phyloP scores from a whole-genome alignment of 495 filamentous ascomycete species.

The Aspergillus olivimuriae region DNA sequence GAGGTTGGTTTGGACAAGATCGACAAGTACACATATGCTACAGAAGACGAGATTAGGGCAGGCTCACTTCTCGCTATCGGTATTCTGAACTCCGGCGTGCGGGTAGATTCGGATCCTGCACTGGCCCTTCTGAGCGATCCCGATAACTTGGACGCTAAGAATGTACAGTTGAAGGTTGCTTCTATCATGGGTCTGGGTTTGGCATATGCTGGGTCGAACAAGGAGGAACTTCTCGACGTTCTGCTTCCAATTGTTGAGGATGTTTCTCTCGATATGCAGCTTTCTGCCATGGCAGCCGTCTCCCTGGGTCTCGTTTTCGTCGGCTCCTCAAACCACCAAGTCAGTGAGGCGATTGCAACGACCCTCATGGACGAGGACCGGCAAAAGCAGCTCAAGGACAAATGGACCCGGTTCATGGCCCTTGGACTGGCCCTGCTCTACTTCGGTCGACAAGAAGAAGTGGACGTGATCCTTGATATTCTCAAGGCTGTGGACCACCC shows the following conservation, averaged over 20 bases:
- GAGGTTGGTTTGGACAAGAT: slow-evolving; percentile 84
- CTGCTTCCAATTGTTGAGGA: slow-evolving; percentile 85
- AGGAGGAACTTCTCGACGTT: slow-evolving; percentile 70
- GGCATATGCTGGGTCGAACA: slow-evolving; percentile 87
- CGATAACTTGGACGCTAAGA: slow-evolving; percentile 72
- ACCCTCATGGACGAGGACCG: slow-evolving; percentile 90
- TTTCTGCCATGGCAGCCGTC: slow-evolving; percentile 92
- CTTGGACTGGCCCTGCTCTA: slow-evolving; percentile 90
- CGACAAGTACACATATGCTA: slow-evolving; percentile 81
- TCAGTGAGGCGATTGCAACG: slow-evolving; percentile 80
- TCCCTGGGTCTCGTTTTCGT: slow-evolving; percentile 88
- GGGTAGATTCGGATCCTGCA: slow-evolving; percentile 78
- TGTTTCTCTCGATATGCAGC: slow-evolving; percentile 78
- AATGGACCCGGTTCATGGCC: slow-evolving; percentile 95
- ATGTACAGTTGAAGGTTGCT: slow-evolving; percentile 64
- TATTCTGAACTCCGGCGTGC: slow-evolving; percentile 88
- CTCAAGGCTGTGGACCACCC: slow-evolving; percentile 94
- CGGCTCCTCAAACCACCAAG: slow-evolving; percentile 81
- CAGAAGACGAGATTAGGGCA: slow-evolving; percentile 81
- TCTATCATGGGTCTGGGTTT: slow-evolving; percentile 95
- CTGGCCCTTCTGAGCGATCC: slow-evolving; percentile 75
- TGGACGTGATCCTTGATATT: slow-evolving; percentile 90
- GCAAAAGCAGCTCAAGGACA: slow-evolving; percentile 81
- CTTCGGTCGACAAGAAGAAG: slow-evolving; percentile 95
- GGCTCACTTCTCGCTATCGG: slow-evolving; percentile 85